Evolutionary conservation across 768 basidiomycete genomes (phyloP).

Genomic region (Trametes cingulata): DNA sequence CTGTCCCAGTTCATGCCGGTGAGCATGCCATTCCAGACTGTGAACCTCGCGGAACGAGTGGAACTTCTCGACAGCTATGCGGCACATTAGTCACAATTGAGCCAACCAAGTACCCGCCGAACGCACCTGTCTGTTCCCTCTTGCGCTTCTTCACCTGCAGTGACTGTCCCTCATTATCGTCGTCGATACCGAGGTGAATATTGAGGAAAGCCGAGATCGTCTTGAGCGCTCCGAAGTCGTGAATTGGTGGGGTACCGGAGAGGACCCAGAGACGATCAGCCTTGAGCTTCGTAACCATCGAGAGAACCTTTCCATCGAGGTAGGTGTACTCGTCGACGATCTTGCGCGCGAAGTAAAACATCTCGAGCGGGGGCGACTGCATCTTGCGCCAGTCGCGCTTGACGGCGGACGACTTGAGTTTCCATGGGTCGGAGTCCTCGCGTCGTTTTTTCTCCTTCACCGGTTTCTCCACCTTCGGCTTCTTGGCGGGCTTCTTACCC

Average conservation of each 20-base stretch:
- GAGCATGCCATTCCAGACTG: slow-evolving; percentile 88
- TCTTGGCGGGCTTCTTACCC: slow-evolving; percentile 36
- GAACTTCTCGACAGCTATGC: slow-evolving; percentile 82
- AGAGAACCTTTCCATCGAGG: slow-evolving; percentile 75
- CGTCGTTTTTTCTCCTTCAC: slow-evolving; percentile 61
- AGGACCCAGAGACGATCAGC: slow-evolving; percentile 90
- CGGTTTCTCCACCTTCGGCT: slow-evolving; percentile 42
- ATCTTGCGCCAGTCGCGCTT: slow-evolving; percentile 76
- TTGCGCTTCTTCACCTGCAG: slow-evolving; percentile 77
- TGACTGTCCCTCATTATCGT: slow-evolving; percentile 73
- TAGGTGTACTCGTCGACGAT: slow-evolving; percentile 97
- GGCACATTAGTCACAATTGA: slow-evolving; percentile 8
- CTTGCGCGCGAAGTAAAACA: slow-evolving; percentile 88
- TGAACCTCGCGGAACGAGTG: slow-evolving; percentile 96
- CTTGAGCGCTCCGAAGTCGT: slow-evolving; percentile 88
- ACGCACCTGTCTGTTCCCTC: slow-evolving; percentile 78
- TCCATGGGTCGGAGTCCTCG: slow-evolving; percentile 75
- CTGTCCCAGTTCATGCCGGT: slow-evolving; percentile 83
- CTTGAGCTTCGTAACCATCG: slow-evolving; percentile 73
- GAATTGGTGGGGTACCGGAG: slow-evolving; percentile 94
- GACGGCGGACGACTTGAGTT: slow-evolving; percentile 61
- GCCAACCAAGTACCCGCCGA: background rate
- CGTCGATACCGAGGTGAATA: slow-evolving; percentile 90
- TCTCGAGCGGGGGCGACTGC: slow-evolving; percentile 82
- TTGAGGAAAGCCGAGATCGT: slow-evolving; percentile 87